Conservation (phyloP, 192 early-diverging fungal species). For the Coemansia sp. region DNA sequence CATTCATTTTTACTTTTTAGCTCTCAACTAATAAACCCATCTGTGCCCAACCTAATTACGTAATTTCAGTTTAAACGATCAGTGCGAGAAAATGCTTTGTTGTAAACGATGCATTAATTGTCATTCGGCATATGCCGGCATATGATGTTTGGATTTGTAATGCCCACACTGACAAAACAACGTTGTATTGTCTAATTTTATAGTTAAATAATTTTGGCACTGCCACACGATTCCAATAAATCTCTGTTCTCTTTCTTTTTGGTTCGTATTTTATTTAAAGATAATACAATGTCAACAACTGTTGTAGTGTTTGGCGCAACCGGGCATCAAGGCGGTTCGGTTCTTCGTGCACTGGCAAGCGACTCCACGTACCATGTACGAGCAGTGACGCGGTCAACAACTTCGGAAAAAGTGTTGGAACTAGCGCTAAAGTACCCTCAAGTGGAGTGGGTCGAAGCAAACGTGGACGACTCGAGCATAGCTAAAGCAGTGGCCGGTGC, state of each 20-base stretch:
- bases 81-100: too few species aligned
- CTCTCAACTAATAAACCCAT: background rate
- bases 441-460: slow-evolving; percentile 19
- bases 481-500: slow-evolving; percentile 10
- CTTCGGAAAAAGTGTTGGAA: slow-evolving; percentile 2
- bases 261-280: background rate
- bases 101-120: background rate
- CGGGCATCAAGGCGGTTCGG: slow-evolving; percentile 27
- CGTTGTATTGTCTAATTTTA: too few species aligned
- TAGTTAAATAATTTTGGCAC: too few species aligned
- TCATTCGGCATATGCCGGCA: background rate
- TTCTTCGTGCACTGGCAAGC: slow-evolving; percentile 17
- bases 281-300: background rate
- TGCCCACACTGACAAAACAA: too few species aligned
- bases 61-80: background rate
- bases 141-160: background rate
- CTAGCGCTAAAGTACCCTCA: slow-evolving; percentile 13
- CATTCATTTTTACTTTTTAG: background rate
- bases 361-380: slow-evolving; percentile 12
- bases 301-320: slow-evolving; percentile 32
- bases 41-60: background rate
- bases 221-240: background rate
- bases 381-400: slow-evolving; percentile 15
- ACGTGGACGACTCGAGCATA: background rate
- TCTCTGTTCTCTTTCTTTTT: background rate